Percentiles rank a stretch among this genome's conserved stretches.
Conservation (phyloP, 495 filamentous ascomycete species). For the Trichoderma asperelloides region DNA sequence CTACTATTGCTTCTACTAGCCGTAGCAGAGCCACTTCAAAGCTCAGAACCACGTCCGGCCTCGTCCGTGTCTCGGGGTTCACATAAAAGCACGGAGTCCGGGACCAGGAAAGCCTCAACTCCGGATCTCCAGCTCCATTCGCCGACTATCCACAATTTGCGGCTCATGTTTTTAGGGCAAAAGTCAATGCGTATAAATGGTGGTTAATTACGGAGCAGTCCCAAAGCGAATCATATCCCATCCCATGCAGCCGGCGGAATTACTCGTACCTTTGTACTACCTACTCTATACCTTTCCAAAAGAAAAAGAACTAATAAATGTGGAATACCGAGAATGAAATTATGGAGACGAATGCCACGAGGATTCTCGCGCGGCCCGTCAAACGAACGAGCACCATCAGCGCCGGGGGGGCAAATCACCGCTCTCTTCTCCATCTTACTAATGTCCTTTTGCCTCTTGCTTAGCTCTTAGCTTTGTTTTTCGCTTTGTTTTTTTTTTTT, state of each 20-base stretch:
- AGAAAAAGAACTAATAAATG: too few species aligned
- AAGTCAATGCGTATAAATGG: neutral
- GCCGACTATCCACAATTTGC: neutral
- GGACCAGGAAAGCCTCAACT: neutral
- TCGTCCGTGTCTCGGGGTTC: too few species aligned
- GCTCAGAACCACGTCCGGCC: too few species aligned
- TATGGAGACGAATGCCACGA: slow-evolving; percentile 4
- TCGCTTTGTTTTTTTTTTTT: neutral
- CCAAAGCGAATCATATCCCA: neutral
- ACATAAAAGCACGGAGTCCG: neutral
- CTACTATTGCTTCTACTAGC: too few species aligned
- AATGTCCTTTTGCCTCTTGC: neutral
- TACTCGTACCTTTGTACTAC: neutral
- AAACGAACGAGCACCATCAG: neutral
- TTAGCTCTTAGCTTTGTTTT: neutral
- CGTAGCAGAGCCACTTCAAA: too few species aligned
- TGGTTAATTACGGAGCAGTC: neutral
- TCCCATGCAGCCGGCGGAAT: neutral
- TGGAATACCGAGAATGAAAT: neutral
- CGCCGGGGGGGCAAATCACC: neutral
- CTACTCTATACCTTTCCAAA: too few species aligned
- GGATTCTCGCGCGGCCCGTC: slow-evolving; percentile 4
- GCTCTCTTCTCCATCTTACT: neutral
- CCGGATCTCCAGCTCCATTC: neutral
- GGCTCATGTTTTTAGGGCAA: neutral